Evolutionary conservation across 108 stramenopile species (phyloP).

Genomic region (Pseudonitzschia multistriata): DNA sequence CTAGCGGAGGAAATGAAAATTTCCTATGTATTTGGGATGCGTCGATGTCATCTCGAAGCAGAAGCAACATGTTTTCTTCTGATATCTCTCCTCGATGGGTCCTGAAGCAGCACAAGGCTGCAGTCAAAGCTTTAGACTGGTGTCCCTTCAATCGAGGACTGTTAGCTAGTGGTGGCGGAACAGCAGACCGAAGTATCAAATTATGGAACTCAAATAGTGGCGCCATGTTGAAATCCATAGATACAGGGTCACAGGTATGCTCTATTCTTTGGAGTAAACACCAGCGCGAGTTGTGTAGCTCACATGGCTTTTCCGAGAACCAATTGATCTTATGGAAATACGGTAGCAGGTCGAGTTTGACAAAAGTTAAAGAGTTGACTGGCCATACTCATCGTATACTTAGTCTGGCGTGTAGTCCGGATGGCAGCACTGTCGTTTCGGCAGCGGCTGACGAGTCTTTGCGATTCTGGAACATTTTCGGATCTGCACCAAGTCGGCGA

Average conservation of each 20-base stretch:
- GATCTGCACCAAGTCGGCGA: conserved; percentile 54
- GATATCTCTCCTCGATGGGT: conserved; percentile 79
- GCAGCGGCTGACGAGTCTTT: conserved; percentile 98
- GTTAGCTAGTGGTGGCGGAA: conserved; percentile 98
- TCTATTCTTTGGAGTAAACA: conserved; percentile 92
- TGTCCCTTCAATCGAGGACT: conserved; percentile 95
- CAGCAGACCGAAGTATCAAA: conserved; percentile 99
- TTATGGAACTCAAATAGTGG: conserved; percentile 97
- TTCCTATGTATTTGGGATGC: conserved; percentile 97
- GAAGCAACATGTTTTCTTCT: conserved; percentile 39
- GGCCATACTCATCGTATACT: conserved; percentile 94
- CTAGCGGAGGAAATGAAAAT: conserved; percentile 99
- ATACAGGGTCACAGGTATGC: conserved; percentile 98
- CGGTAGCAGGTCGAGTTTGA: conserved; percentile 79
- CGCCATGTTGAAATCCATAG: conserved; percentile 90
- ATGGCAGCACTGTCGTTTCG: conserved; percentile 93
- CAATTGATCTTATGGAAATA: conserved; percentile 98
- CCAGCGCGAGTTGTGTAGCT: conserved; percentile 93
- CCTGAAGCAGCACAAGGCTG: conserved; percentile 94
- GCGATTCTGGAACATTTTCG: conserved; percentile 98
- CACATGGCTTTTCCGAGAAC: conserved; percentile 96
- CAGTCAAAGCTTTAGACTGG: conserved; percentile 99
- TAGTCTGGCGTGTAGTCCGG: conserved; percentile 93
- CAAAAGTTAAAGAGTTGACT: conserved; percentile 92
- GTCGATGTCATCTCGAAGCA: conserved; percentile 48